phyloP scores from a whole-genome alignment of 768 basidiomycete genomes.

The Trametes punicea region DNA sequence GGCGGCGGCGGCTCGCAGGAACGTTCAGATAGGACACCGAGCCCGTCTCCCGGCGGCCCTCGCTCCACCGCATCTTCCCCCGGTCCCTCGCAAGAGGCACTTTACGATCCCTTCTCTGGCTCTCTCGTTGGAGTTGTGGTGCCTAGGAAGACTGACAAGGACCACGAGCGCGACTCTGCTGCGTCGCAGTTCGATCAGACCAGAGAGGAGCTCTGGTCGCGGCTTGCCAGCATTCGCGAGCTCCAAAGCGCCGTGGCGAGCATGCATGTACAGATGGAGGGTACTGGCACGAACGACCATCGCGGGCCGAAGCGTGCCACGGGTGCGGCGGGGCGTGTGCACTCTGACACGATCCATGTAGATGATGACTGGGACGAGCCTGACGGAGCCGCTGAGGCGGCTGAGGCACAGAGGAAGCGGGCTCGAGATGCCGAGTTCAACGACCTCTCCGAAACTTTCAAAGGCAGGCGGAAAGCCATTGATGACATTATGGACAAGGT shows the following conservation, averaged over 20 bases:
- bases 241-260: constrained; percentile 68
- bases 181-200: constrained; percentile 21
- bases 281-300: constrained; percentile 41
- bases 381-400: constrained; percentile 57
- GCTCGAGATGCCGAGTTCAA: constrained; percentile 65
- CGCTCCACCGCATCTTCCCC: constrained; percentile 22
- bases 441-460: constrained; percentile 63
- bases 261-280: constrained; percentile 77
- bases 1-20: constrained; percentile 18
- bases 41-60: constrained; percentile 13
- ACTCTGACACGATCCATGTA: constrained; percentile 44
- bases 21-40: constrained; percentile 18
- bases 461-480: constrained; percentile 65
- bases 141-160: constrained; percentile 10
- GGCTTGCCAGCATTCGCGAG: constrained; percentile 65
- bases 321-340: constrained; percentile 16
- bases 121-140: constrained; percentile 38
- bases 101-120: constrained; percentile 51
- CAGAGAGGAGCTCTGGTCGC: constrained; percentile 61
- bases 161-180: constrained; percentile 18
- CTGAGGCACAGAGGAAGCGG: constrained; percentile 49
- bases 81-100: constrained; percentile 26
- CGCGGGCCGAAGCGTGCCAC: constrained; percentile 20
- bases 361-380: constrained; percentile 42
- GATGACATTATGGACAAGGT: constrained; percentile 75